phyloP scores from a whole-genome alignment of 495 filamentous ascomycete species.

The Xylaria longipes region DNA sequence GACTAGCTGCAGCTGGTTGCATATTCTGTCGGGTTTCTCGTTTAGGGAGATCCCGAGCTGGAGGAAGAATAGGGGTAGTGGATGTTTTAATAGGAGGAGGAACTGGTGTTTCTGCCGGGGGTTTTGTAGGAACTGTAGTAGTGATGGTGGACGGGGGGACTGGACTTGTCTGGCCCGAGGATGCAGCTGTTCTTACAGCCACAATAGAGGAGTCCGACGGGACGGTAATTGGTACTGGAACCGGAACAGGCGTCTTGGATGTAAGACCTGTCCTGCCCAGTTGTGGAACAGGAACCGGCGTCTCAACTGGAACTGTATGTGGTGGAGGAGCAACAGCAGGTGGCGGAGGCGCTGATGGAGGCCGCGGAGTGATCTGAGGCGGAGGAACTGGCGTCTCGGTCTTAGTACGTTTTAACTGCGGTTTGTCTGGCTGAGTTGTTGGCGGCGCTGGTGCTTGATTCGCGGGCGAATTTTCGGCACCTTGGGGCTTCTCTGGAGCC shows the following conservation, averaged over 20 bases:
- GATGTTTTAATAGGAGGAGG: constrained; percentile 52
- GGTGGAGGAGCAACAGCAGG: constrained; percentile 17
- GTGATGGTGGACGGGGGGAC: constrained; percentile 34
- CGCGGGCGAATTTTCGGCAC: constrained; percentile 35
- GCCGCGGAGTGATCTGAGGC: constrained; percentile 46
- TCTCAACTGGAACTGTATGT: constrained; percentile 47
- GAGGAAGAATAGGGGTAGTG: constrained; percentile 60
- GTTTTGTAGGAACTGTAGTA: constrained; percentile 37
- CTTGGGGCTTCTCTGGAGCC: constrained; percentile 51
- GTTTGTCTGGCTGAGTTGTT: constrained; percentile 37
- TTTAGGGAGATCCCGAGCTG: constrained; percentile 48
- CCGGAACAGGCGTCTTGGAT: constrained; percentile 52
- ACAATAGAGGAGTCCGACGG: constrained; percentile 39
- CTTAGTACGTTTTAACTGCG: constrained; percentile 62
- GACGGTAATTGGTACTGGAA: constrained; percentile 35
- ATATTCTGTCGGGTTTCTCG: constrained; percentile 42
- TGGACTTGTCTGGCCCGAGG: constrained; percentile 36
- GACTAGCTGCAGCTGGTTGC: constrained; percentile 41
- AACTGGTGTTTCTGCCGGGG: constrained; percentile 40
- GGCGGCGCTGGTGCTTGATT: constrained; percentile 32
- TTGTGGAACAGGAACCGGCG: constrained; percentile 58
- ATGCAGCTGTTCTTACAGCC: constrained; percentile 38
- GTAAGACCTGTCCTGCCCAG: constrained; percentile 56
- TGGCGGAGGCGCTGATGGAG: constrained; percentile 40
- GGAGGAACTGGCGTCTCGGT: constrained; percentile 61